phyloP scores from a whole-genome alignment of 106 monocot species.

The Dendrobium huoshanense region DNA sequence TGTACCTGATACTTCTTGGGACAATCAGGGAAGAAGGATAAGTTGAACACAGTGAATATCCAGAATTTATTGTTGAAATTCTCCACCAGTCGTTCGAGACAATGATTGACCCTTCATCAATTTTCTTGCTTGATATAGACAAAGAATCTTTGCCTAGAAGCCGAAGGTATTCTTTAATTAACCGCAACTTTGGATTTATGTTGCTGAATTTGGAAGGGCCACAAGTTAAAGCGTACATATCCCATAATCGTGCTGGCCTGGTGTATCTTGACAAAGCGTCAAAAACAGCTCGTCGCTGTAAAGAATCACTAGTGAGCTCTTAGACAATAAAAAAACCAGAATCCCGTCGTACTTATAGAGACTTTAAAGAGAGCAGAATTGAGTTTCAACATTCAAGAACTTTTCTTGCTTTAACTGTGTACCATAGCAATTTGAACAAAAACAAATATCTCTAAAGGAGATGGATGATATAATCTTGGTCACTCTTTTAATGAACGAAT shows the following conservation, averaged over 20 bases:
- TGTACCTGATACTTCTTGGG: constrained; percentile 78
- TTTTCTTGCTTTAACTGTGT: background rate
- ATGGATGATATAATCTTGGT: background rate
- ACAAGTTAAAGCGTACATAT: constrained; percentile 75
- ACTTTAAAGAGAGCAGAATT: background rate
- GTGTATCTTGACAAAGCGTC: constrained; percentile 66
- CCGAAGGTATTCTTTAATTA: constrained; percentile 73
- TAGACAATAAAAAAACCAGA: background rate
- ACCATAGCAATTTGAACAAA: background rate
- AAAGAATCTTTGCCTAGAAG: constrained; percentile 51
- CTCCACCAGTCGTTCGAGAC: constrained; percentile 75
- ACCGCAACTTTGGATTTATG: constrained; percentile 52
- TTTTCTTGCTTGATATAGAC: constrained; percentile 13
- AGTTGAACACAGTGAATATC: constrained; percentile 63
- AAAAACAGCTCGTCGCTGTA: constrained; percentile 68
- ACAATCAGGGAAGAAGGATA: constrained; percentile 85
- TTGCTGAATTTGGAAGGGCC: constrained; percentile 64
- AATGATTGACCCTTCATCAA: constrained; percentile 31
- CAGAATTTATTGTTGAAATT: constrained; percentile 55
- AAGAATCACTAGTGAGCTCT: background rate
- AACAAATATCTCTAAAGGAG: background rate
- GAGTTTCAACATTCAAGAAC: background rate
- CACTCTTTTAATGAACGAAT: background rate
- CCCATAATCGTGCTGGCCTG: constrained; percentile 57
- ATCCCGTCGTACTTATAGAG: background rate